phyloP scores from a whole-genome alignment of 2,329 filamentous ascomycete genomes.

The Alternaria sp. region DNA sequence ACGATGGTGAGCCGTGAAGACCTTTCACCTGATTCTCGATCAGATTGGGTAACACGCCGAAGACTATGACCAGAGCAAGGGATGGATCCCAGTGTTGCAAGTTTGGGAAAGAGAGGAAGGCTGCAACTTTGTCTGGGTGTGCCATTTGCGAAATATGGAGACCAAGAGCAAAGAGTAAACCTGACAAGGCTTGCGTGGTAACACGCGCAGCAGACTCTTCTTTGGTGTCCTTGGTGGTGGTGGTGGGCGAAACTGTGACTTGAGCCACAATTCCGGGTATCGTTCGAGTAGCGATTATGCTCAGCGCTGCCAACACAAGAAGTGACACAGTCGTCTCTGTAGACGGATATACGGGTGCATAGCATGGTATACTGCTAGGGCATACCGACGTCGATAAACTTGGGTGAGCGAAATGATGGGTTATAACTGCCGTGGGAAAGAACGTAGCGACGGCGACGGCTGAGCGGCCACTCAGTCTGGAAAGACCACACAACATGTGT shows the following conservation, averaged over 20 bases:
- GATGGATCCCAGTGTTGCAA: conserved; percentile 60
- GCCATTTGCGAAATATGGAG: conserved; percentile 63
- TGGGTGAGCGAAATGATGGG: conserved; percentile 51
- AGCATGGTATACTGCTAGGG: conserved; percentile 53
- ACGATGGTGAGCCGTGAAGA: conserved; percentile 49
- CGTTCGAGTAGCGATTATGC: conserved; percentile 31
- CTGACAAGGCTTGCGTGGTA: conserved; percentile 56
- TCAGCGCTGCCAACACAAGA: conserved; percentile 47
- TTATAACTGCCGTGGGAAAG: conserved; percentile 44
- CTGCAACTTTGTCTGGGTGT: conserved; percentile 58
- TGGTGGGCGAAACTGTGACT: conserved; percentile 1
- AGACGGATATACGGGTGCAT: conserved; percentile 56
- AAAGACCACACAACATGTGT: conserved; percentile 64
- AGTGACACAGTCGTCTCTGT: conserved; percentile 35
- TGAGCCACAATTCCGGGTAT: conserved; percentile 34
- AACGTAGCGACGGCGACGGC: conserved; percentile 54
- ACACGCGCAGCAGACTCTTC: conserved; percentile 35
- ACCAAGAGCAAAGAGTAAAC: conserved; percentile 61
- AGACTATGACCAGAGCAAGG: conserved; percentile 58
- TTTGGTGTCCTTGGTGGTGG: conserved; percentile 14
- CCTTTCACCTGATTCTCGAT: conserved; percentile 35
- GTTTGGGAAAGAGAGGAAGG: conserved; percentile 58
- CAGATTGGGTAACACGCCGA: conserved; percentile 59
- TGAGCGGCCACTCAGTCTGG: conserved; percentile 60
- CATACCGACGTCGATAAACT: conserved; percentile 53